Conservation (phyloP, 345 rosid genomes). For the Triadica sebifera region DNA sequence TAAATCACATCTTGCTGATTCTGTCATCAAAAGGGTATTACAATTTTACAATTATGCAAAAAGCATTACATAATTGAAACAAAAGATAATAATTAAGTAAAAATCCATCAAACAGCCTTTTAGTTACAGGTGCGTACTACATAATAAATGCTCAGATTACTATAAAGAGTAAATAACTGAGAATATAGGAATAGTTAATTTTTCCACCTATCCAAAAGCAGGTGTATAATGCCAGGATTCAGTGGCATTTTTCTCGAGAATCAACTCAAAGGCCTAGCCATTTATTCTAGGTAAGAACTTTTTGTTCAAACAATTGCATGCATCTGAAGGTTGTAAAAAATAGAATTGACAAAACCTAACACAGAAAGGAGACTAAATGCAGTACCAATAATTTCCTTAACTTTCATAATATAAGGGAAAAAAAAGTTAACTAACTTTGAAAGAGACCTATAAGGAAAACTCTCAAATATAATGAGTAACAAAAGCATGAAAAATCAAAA, state of each 20-base stretch:
- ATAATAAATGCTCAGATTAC: not conserved
- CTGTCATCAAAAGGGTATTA: constrained; percentile 36
- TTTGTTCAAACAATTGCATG: not conserved
- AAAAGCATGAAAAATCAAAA: not conserved
- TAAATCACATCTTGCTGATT: constrained; percentile 48
- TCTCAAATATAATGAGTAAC: not conserved
- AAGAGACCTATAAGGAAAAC: not conserved
- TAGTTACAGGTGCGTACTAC: not conserved
- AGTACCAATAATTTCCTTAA: no score
- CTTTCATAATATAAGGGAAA: no score
- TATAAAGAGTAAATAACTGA: constrained; percentile 1
- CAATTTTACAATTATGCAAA: not conserved
- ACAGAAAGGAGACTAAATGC: no score
- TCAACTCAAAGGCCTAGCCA: not conserved
- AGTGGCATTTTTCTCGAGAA: not conserved
- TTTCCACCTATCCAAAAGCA: no score
- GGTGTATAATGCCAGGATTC: not conserved
- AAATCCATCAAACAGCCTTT: not conserved
- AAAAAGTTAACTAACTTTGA: no score
- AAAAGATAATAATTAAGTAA: not conserved
- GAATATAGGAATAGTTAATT: not conserved
- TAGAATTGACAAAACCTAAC: no score
- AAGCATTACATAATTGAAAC: not conserved
- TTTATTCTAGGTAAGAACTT: not conserved
- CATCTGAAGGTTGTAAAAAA: no score